phyloP scores from a whole-genome alignment of 1,284 basidiomycete species.

The Ganoderma sp. region DNA sequence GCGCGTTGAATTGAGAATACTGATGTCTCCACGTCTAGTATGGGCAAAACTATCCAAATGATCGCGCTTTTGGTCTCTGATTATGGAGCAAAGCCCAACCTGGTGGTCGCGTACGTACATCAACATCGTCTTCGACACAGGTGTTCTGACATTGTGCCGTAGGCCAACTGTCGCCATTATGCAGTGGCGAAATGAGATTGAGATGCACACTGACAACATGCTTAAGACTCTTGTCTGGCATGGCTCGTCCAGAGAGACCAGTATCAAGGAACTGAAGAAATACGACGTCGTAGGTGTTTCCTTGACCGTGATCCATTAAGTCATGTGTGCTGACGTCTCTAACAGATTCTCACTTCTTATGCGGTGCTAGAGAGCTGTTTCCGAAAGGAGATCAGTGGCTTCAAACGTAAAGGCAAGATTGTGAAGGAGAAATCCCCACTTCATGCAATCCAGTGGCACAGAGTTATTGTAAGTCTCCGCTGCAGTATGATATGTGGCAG shows the following conservation, averaged over 20 bases:
- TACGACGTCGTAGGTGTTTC: slow-evolving; percentile 79
- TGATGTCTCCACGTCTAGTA: slow-evolving; percentile 55
- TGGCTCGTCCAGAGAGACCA: slow-evolving; percentile 71
- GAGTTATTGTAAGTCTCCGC: slow-evolving; percentile 60
- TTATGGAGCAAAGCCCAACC: slow-evolving; percentile 73
- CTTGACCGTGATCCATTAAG: background rate
- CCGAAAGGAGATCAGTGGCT: slow-evolving; percentile 92
- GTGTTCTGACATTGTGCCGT: background rate
- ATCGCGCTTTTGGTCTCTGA: slow-evolving; percentile 89
- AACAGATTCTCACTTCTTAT: slow-evolving; percentile 74
- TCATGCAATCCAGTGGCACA: slow-evolving; percentile 88
- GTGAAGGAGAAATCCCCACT: slow-evolving; percentile 90
- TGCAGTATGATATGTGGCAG: slow-evolving; percentile 7
- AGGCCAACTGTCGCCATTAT: slow-evolving; percentile 96
- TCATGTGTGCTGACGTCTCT: slow-evolving; percentile 20
- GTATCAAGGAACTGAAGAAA: slow-evolving; percentile 75
- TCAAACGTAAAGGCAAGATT: slow-evolving; percentile 84
- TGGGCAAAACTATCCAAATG: slow-evolving; percentile 99
- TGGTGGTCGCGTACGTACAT: slow-evolving; percentile 83
- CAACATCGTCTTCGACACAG: slow-evolving; percentile 8
- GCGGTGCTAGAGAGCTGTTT: slow-evolving; percentile 92
- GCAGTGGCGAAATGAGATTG: slow-evolving; percentile 98
- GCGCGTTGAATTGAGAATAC: background rate
- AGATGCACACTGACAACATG: slow-evolving; percentile 72
- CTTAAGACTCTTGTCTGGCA: slow-evolving; percentile 93